Evolutionary conservation across 192 early-diverging fungal species (phyloP).

Genomic region (Martensiomyces pterosporus): DNA sequence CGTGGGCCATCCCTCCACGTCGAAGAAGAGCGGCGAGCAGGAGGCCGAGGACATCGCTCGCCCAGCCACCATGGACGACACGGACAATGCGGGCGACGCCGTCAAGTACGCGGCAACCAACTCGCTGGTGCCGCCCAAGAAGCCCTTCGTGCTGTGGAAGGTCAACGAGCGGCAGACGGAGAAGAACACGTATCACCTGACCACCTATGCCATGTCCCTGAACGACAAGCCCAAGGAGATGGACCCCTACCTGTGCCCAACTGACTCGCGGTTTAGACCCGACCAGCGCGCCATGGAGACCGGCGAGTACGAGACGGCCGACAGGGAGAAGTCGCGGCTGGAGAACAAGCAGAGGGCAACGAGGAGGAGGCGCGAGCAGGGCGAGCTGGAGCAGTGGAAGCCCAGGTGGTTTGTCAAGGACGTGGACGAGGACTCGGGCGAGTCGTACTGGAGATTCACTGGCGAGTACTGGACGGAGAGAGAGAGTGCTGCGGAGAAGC

Average conservation of each 20-base stretch:
- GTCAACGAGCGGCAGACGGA: conserved; percentile 49
- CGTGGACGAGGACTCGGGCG: conserved; percentile 64
- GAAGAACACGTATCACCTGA: conserved; percentile 68
- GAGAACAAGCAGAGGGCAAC: conserved; percentile 73
- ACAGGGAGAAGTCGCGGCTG: conserved; percentile 64
- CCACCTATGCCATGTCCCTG: conserved; percentile 70
- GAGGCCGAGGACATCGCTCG: conserved; percentile 22
- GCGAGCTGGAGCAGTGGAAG: conserved; percentile 52
- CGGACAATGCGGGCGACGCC: conserved; percentile 20
- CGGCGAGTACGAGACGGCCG: conserved; percentile 74
- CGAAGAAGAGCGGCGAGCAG: conserved; percentile 2
- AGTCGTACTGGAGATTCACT: conserved; percentile 62
- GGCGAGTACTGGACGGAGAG: conserved; percentile 69
- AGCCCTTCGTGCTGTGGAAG: conserved; percentile 63
- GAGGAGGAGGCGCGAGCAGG: conserved; percentile 57
- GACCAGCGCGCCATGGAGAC: conserved; percentile 86
- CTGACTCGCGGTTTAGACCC: conserved; percentile 79
- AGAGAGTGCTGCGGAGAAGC: conserved; percentile 40
- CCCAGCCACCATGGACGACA: conserved; percentile 11
- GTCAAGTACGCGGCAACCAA: conserved; percentile 25
- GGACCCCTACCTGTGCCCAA: conserved; percentile 61
- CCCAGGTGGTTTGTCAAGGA: conserved; percentile 79
- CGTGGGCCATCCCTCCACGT: conserved; percentile 8
- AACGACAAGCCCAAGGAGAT: conserved; percentile 65
- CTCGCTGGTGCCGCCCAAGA: conserved; percentile 32